phyloP scores from a whole-genome alignment of 2,329 filamentous ascomycete species.

The Monascus ruber region DNA sequence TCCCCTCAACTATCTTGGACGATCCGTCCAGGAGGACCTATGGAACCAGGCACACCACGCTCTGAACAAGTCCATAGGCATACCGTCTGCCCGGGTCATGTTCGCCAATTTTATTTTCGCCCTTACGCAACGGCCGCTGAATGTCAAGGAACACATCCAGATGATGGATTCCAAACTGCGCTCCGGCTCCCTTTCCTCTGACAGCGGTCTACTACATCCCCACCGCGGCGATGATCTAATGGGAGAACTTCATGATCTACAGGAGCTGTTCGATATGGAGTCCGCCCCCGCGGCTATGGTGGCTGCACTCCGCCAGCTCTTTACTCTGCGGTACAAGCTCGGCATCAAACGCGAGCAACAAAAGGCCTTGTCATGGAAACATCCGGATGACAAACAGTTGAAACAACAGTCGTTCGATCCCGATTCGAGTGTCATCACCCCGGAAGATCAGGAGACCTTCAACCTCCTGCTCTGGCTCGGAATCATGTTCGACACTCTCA shows the following conservation, averaged over 20 bases:
- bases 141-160: conserved; percentile 8
- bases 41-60: conserved; percentile 34
- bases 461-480: conserved; percentile 35
- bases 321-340: conserved; percentile 11
- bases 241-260: conserved; percentile 1
- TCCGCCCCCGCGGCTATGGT: conserved; percentile 27
- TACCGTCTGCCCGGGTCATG: conserved; percentile 36
- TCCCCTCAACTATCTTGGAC: too few species aligned
- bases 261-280: conserved; percentile 13
- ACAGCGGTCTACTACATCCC: too few species aligned
- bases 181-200: background rate
- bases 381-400: too few species aligned
- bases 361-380: too few species aligned
- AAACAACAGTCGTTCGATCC: too few species aligned
- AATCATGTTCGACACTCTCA: conserved; percentile 49
- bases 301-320: conserved; percentile 29
- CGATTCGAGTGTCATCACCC: too few species aligned
- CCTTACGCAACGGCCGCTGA: conserved; percentile 31
- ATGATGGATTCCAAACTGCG: background rate
- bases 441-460: too few species aligned
- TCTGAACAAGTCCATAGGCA: conserved; percentile 25
- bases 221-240: too few species aligned
- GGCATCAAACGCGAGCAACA: too few species aligned
- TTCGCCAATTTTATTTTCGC: conserved; percentile 37
- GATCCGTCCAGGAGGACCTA: too few species aligned